Percentiles rank a stretch among this genome's conserved stretches.
These are phyloP conservation scores for Trichosanthes cucumerina DNA, from an alignment of 306 rosid genomes.

Conservation along the genomic window DNA sequence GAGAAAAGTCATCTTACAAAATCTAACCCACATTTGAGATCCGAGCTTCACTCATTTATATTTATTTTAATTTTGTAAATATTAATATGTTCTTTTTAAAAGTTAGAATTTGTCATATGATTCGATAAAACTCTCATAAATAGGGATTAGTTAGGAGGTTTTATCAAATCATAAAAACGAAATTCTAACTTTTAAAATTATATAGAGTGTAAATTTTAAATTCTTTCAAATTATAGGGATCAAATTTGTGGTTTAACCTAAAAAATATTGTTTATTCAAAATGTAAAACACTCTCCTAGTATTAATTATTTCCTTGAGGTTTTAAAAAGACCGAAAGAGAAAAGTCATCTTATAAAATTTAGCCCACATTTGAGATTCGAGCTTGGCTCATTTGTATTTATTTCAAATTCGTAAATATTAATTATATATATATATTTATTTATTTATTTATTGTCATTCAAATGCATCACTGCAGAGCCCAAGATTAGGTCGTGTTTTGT, in stretches of 20 bases:
- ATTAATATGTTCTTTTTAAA: no score
- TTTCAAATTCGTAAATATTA: neutral
- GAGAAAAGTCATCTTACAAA: slow-evolving; percentile 21
- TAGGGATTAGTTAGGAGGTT: no score
- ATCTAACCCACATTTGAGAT: slow-evolving; percentile 38
- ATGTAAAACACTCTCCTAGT: neutral
- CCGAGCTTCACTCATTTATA: slow-evolving; percentile 37
- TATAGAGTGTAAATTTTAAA: no score
- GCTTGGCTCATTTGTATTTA: slow-evolving; percentile 27
- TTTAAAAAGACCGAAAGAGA: slow-evolving; percentile 19
- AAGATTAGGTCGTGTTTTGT: slow-evolving; percentile 1
- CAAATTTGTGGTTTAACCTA: no score
- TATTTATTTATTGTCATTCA: neutral
- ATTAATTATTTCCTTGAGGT: neutral
- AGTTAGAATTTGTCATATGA: no score
- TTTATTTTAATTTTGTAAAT: neutral
- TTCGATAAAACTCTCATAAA: no score
- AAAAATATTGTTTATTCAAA: no score
- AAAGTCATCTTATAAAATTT: slow-evolving; percentile 16
- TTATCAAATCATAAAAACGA: no score
- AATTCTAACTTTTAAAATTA: no score
- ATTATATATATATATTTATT: neutral
- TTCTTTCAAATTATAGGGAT: neutral
- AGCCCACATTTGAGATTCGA: slow-evolving; percentile 49
- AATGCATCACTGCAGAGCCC: neutral